Evolutionary conservation across 2,329 filamentous ascomycete genomes (phyloP).

Genomic region (Fusarium sambucinum): DNA sequence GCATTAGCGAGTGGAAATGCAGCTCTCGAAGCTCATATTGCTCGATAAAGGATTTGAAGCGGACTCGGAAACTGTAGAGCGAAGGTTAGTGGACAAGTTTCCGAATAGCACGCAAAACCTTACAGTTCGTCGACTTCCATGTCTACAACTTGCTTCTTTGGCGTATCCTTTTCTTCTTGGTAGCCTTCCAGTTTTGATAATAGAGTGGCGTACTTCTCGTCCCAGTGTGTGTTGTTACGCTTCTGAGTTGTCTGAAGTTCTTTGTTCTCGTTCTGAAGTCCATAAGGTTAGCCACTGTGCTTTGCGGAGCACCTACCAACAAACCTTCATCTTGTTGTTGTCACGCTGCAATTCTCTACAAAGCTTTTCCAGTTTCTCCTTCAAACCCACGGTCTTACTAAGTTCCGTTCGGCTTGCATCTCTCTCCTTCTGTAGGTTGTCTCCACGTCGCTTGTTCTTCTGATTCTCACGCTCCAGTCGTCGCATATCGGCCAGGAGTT

Average conservation of each 20-base stretch:
- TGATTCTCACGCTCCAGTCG: constrained; percentile 92
- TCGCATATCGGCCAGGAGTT: constrained; percentile 94
- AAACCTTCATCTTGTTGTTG: constrained; percentile 97
- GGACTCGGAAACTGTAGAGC: constrained; percentile 75
- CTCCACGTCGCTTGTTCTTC: constrained; percentile 95
- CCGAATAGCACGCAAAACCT: constrained; percentile 50
- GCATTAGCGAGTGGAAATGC: constrained; percentile 91
- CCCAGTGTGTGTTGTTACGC: constrained; percentile 83
- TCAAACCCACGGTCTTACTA: constrained; percentile 89
- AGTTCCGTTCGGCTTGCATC: constrained; percentile 89
- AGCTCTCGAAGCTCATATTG: constrained; percentile 96
- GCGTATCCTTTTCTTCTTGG: constrained; percentile 86
- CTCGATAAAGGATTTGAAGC: constrained; percentile 95
- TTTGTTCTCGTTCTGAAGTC: constrained; percentile 85
- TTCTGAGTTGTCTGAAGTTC: constrained; percentile 88
- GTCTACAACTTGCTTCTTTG: constrained; percentile 83
- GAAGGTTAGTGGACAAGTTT: constrained; percentile 12
- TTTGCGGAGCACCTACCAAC: constrained; percentile 37
- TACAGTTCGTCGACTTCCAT: constrained; percentile 92
- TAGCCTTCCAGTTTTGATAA: constrained; percentile 88
- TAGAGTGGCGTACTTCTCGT: constrained; percentile 84
- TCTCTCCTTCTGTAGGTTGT: constrained; percentile 96
- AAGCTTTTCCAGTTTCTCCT: constrained; percentile 96
- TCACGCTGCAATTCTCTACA: constrained; percentile 95
- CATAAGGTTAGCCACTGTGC: constrained; percentile 42